Evolutionary conservation across 441 rosid species (phyloP), one percentile per base, ranked within the genome.

Genomic region (Euphorbia schlechtendalii): DNA sequence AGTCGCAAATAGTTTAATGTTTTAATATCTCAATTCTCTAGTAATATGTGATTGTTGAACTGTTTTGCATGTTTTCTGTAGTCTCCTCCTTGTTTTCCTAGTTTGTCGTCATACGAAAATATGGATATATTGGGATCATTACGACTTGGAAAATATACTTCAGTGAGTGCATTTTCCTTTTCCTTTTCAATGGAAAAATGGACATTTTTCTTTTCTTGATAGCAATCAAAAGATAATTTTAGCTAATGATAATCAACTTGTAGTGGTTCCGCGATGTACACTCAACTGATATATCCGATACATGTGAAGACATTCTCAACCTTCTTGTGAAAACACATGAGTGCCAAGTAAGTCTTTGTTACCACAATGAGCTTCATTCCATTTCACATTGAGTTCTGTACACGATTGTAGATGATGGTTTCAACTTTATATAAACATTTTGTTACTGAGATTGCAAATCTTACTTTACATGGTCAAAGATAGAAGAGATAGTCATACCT

Each of bases 191-290:
- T 2, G 34, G 34, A 32, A 32, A 32, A 2, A 32, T 32, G 34
- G 34, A 32, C 34, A 32, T 32, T 32, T 32, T 32, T 32, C 34
- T 32, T 32, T 6, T 32, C 15, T 7, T 1, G 18, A 17, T 17
- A 17, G 30, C n/a, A 66, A 45, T 28, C 24, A 34, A 64, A 49
- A 36, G 21, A 41, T 56, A 55, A 67, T 71, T 36, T 61, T 17
- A 72, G 48, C 27, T 56, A 32, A 17, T 73, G 34, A 56, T 61
- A 67, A 71, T 58, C 68, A 57, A 17, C 27, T 25, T 83, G 76
- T 87, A 91, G 96, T 91, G 96, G 97, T 91, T 88, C 78, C 83
- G 86, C 64, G 96, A 91, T 80, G 97, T 91, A 4, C 76, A 74
- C 71, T 82, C 97, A 53, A 85, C 82, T 73, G 96, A 86, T 43